phyloP scores from a whole-genome alignment of 2,329 filamentous ascomycete species.

The Alternaria ventricosa region DNA sequence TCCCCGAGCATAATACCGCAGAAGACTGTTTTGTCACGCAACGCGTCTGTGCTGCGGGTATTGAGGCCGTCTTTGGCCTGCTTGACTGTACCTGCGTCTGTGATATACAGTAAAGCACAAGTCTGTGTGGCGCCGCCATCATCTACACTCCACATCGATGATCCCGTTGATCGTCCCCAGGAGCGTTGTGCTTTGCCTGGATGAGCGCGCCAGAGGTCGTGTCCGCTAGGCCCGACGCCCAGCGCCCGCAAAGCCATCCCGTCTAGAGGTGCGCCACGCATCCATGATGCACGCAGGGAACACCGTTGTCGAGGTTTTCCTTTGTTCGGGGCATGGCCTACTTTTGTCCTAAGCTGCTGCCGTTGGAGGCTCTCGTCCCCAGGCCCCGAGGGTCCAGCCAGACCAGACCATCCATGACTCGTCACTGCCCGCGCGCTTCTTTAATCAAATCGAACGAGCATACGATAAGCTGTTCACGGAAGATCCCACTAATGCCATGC shows the following conservation, averaged over 20 bases:
- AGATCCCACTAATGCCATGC: background rate
- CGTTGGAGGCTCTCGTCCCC: conserved; percentile 7
- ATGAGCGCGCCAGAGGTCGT: conserved; percentile 35
- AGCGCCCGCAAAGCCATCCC: conserved; percentile 44
- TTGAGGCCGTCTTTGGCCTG: conserved; percentile 7
- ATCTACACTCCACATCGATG: conserved; percentile 29
- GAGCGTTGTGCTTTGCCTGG: conserved; percentile 36
- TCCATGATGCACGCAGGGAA: conserved; percentile 37
- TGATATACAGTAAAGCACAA: conserved; percentile 25
- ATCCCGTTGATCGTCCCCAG: conserved; percentile 38
- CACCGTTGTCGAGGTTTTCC: conserved; percentile 19
- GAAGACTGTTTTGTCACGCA: conserved; percentile 13
- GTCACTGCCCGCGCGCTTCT: conserved; percentile 25
- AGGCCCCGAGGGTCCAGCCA: conserved; percentile 8
- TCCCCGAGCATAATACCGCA: conserved; percentile 15
- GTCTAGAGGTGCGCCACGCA: conserved; percentile 39
- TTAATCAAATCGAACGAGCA: conserved; percentile 11
- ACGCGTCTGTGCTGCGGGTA: conserved; percentile 5
- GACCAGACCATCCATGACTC: conserved; percentile 13
- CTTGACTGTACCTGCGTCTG: conserved; percentile 42
- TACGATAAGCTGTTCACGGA: conserved; percentile 9
- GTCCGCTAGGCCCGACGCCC: conserved; percentile 40
- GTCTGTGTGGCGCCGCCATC: conserved; percentile 38
- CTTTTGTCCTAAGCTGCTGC: conserved; percentile 23
- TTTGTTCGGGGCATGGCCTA: conserved; percentile 10